Conservation (phyloP, 2,329 filamentous ascomycete species). For the Fusarium siculi region DNA sequence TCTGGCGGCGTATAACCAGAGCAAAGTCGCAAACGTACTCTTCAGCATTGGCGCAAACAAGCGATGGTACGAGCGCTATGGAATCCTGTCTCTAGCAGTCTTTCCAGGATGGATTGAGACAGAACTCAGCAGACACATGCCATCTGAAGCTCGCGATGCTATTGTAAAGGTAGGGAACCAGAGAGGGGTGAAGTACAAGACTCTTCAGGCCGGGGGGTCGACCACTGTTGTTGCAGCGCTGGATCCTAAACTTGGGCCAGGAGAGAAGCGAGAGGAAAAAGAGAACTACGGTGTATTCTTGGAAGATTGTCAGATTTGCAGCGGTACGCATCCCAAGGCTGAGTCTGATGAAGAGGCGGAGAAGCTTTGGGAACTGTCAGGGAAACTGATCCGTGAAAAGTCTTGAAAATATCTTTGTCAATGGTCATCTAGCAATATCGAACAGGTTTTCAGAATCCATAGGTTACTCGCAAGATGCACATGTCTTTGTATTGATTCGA, state of each 20-base stretch:
- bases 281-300: neutral
- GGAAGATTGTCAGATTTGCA: neutral
- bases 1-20: neutral
- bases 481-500: rapidly evolving
- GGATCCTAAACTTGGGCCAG: neutral
- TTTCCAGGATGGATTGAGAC: neutral
- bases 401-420: neutral
- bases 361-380: neutral
- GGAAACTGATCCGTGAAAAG: neutral
- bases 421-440: rapidly evolving
- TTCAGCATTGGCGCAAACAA: neutral
- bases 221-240: neutral
- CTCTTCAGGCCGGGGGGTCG: neutral
- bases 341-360: neutral
- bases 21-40: neutral
- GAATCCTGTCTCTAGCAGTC: rapidly evolving
- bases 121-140: neutral
- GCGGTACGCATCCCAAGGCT: neutral
- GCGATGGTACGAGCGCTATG: neutral
- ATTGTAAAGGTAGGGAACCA: neutral
- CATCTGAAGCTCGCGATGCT: neutral
- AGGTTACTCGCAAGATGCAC: rapidly evolving
- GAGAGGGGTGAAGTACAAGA: neutral
- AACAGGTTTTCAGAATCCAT: rapidly evolving
- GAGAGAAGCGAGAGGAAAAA: neutral